Evolutionary conservation across 1,139 yeast genomes (phyloP), one percentile per base, ranked within the genome.

Genomic region (Zhuliangozyma blackwelliae): DNA sequence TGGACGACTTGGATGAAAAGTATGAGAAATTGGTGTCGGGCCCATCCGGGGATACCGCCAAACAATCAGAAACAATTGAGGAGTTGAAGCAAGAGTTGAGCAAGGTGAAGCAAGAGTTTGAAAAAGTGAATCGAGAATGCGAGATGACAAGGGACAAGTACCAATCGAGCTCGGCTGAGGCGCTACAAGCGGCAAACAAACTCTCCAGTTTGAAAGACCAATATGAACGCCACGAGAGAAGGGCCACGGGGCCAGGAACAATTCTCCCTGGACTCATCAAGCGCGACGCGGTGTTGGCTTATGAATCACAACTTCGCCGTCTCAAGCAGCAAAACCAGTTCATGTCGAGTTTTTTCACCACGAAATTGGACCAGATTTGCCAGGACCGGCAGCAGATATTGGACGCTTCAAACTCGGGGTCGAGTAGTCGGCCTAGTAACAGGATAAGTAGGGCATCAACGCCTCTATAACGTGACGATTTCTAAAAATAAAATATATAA

Each of bases 161-260:
- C 50, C 89, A 81, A 54, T 48, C 52, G 6, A 59, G 61, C 25
- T 79, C 87, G 0, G 59, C 78, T 0, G 59, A 57, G 13, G 88
- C 88, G 0, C 83, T 80, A 1, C 76, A 72, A 32, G 49, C 64
- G 26, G 68, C 83, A 1, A 51, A 55, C 0, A 46, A 47, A 13
- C 47, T 72, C 7, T 57, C 55, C n/a, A 38, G 47, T 1, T 40
- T 67, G 10, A 63, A 61, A 33, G 55, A 50, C 1, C 49, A 50
- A 9, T 59, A 63, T 30, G 53, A 47, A 0, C 45, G 48, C 25
- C 48, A 79, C 6, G 56, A 59, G 13, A 44, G 45, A 5, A 70
- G 70, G 42, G 47, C 72, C 5, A 56, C 63, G 25, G 79, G 79
- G 0, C 66, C 68, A 1, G 72, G 75, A 44, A 57, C 54, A 27